phyloP scores from a whole-genome alignment of 768 basidiomycete genomes.

The Kwoniella heveanensis region DNA sequence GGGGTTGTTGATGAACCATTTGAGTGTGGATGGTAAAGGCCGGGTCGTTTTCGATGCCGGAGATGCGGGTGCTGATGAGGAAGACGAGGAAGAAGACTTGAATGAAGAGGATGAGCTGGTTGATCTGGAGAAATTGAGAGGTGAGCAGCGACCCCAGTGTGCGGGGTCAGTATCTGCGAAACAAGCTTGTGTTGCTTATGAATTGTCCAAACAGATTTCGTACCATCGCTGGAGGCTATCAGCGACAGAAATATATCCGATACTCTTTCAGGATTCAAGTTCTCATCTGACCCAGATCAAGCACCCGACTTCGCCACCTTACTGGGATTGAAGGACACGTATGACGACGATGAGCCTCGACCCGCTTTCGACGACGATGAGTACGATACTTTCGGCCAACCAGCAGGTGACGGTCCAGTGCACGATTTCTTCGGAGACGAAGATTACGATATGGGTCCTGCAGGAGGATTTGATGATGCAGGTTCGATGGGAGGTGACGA shows the following conservation, averaged over 20 bases:
- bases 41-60: conserved; percentile 95
- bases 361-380: conserved; percentile 29
- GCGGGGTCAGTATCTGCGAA: too few species aligned
- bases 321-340: conserved; percentile 37
- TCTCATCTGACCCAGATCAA: conserved; percentile 67
- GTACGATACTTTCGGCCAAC: conserved; percentile 13
- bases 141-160: too few species aligned
- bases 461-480: conserved; percentile 50
- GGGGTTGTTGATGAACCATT: conserved; percentile 94
- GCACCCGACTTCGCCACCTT: conserved; percentile 63
- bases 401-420: conserved; percentile 22
- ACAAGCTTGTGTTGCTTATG: too few species aligned
- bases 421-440: conserved; percentile 55
- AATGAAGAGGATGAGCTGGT: conserved; percentile 62
- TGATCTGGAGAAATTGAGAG: conserved; percentile 59
- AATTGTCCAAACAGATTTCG: too few species aligned
- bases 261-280: conserved; percentile 78
- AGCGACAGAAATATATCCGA: conserved; percentile 75
- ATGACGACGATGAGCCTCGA: conserved; percentile 26
- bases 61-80: conserved; percentile 69
- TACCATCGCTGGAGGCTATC: conserved; percentile 69
- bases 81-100: conserved; percentile 66
- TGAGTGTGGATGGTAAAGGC: conserved; percentile 79
- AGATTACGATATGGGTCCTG: conserved; percentile 39
- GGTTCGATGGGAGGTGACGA: conserved; percentile 57